These are phyloP conservation scores for Lavandula angustifolia DNA, from an alignment of 257 asterid genomes.

Conservation along the genomic window DNA sequence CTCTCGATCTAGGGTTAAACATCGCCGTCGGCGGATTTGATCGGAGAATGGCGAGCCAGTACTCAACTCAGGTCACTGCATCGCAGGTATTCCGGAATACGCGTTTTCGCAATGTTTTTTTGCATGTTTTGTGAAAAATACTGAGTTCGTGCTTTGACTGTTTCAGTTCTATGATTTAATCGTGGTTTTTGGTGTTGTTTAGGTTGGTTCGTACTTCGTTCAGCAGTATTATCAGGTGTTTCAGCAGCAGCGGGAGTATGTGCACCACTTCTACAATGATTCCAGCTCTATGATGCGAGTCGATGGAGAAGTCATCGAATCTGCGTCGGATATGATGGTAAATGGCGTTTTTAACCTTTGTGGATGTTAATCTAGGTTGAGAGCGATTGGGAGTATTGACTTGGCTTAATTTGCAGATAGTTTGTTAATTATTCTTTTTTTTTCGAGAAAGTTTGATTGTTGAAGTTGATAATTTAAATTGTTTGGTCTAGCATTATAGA, in stretches of 20 bases:
- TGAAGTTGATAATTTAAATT: background rate
- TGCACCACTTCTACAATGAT: slow-evolving; percentile 79
- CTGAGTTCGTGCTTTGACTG: background rate
- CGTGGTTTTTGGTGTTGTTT: background rate
- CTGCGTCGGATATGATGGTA: slow-evolving; percentile 69
- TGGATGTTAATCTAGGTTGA: background rate
- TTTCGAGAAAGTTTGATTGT: background rate
- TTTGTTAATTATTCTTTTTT: background rate
- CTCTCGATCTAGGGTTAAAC: slow-evolving; percentile 47
- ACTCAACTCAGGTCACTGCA: slow-evolving; percentile 48
- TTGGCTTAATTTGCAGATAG: background rate
- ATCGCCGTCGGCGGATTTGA: slow-evolving; percentile 32
- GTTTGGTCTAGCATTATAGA: background rate
- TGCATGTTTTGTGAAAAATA: background rate
- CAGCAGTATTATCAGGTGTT: slow-evolving; percentile 80
- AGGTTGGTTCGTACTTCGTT: slow-evolving; percentile 91
- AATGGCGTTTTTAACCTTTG: background rate
- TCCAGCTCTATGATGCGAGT: slow-evolving; percentile 68
- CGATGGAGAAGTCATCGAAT: slow-evolving; percentile 58
- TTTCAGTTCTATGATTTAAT: background rate
- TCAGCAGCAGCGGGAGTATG: slow-evolving; percentile 60
- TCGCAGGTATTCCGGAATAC: slow-evolving; percentile 43
- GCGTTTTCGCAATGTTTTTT: background rate
- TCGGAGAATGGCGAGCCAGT: slow-evolving; percentile 50
- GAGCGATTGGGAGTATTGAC: background rate